Base-by-base conservation (phyloP, 768 basidiomycete species). In the Boletus sp. region DNA sequence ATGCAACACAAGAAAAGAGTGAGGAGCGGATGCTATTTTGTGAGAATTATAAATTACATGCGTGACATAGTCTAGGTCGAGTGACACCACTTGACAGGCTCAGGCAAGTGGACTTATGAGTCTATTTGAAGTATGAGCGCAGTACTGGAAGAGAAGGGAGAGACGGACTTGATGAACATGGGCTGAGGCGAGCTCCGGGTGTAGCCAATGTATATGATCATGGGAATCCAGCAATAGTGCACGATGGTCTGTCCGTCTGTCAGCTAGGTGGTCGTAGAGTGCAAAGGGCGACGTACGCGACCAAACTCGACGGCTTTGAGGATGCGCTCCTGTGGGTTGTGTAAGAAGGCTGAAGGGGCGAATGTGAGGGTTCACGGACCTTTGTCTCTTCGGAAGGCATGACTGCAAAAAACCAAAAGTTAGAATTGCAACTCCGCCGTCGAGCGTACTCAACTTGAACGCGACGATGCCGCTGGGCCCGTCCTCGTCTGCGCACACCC, bases 181-280 rank as follows among this genome's bases (percentile, higher is more conserved):
- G 95, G 95, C 65, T 94, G 92, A 32, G 95, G 95, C 69, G 90
- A 92, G 69, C 92, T 94, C 64, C 89, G 80, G 52, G 89, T 91
- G 78, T 91, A 97, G 36, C 95, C 96, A 68, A 97, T 82, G 73
- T 94, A 97, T 67, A 98, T 95, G 68, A 98, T 92, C 70, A 95
- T 77, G 33, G 96, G 96, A 67, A 98, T 94, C 93, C 95, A 98
- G 62, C 87, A 89, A 64, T 94, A 97, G 75, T 97, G 94, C 52
- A 97, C 70, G 66, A 94, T 81, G 57, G 90, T 93, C 94, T 97
- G 59, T 48, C 7, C 4, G 49, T 5, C 14, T 3, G 57, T 67
- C 36, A 64, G 65, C 29, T 3, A 10, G 45, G 20, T 4, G 12
- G 39, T 33, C 4, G 14, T 0, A 42, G 11, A 1, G 39, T 12